A percentile compares a stretch with the other conserved stretches of the same genome.
Evolutionary conservation across 257 asterid genomes (phyloP).

Genomic region (Plantago elongata): DNA sequence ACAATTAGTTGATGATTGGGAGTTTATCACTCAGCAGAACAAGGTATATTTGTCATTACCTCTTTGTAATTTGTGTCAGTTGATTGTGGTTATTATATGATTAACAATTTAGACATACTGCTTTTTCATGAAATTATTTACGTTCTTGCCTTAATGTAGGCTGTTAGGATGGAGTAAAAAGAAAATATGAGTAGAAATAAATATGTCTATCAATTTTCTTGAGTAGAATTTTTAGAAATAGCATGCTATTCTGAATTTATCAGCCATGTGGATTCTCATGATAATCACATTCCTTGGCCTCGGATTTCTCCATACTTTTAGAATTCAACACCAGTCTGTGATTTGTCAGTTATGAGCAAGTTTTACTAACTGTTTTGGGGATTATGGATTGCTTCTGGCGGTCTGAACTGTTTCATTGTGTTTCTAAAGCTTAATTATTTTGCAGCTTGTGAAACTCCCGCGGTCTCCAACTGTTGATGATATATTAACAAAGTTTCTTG

Average conservation of each 20-base stretch:
- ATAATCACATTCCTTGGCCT: background rate
- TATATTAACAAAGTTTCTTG: constrained; percentile 69
- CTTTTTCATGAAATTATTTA: background rate
- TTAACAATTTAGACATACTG: background rate
- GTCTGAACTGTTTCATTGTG: background rate
- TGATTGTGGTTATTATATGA: background rate
- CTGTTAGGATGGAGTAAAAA: background rate
- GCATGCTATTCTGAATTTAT: background rate
- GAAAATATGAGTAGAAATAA: background rate
- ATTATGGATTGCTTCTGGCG: background rate
- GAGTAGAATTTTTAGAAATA: too few species aligned
- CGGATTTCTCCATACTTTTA: too few species aligned
- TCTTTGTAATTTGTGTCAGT: background rate
- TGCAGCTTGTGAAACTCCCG: constrained; percentile 96
- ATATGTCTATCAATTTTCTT: background rate
- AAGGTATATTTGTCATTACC: constrained; percentile 47
- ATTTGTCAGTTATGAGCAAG: too few species aligned
- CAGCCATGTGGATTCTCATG: background rate
- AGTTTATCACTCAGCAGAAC: constrained; percentile 70
- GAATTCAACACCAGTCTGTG: too few species aligned
- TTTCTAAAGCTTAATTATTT: constrained; percentile 13
- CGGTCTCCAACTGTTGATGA: constrained; percentile 86
- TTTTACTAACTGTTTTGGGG: too few species aligned
- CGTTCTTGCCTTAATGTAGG: background rate
- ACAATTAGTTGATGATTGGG: constrained; percentile 81